These are phyloP conservation scores for Pyracantha coccinea DNA, from an alignment of 331 rosid genomes.

Conservation along the genomic window DNA sequence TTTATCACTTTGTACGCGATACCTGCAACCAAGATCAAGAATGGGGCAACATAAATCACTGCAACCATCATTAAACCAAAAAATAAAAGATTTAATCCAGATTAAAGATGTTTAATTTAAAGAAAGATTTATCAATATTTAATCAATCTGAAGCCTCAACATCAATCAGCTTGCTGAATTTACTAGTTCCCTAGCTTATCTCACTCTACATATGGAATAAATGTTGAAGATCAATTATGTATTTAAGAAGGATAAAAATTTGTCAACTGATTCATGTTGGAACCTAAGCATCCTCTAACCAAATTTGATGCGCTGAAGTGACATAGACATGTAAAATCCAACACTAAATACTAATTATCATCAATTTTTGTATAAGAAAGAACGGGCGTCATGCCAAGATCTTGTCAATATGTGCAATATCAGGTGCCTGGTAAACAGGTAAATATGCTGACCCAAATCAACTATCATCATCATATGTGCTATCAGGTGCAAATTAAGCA, in stretches of 20 bases:
- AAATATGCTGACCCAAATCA: not conserved
- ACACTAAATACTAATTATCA: not conserved
- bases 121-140: not conserved
- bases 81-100: not conserved
- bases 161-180: not conserved
- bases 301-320: not conserved
- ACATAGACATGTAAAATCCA: not conserved
- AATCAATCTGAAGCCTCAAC: not conserved
- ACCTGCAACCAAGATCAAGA: slow-evolving; percentile 48
- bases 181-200: not conserved
- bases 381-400: not conserved
- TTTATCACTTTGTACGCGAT: slow-evolving; percentile 87
- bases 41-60: not conserved
- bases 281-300: not conserved
- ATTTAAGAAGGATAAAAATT: not conserved
- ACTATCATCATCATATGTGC: not conserved
- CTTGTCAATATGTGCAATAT: not conserved
- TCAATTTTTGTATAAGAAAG: not conserved
- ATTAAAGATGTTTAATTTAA: not conserved
- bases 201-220: not conserved
- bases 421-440: not conserved
- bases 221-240: not conserved
- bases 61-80: not conserved
- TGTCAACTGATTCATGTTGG: not conserved
- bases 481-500: not conserved